Conservation (phyloP, 495 filamentous ascomycete genomes). For the Penicillium salamii region DNA sequence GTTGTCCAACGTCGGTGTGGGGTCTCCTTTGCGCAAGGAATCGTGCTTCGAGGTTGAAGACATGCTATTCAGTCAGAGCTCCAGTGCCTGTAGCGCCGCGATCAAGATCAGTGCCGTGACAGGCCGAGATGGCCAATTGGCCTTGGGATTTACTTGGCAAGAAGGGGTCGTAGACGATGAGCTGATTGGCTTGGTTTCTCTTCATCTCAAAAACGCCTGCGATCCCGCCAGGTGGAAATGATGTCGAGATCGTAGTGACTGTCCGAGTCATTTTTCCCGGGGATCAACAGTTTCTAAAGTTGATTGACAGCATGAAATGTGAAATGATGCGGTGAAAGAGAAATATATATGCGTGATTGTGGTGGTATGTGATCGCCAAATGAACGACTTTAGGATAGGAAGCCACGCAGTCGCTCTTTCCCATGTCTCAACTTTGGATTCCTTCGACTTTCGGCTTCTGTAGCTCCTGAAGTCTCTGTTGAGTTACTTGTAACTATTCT, state of each 20-base stretch:
- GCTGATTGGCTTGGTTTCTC: conserved; percentile 1
- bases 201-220: background rate
- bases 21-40: background rate
- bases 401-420: no score
- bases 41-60: conserved; percentile 1
- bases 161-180: conserved; percentile 1
- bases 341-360: no score
- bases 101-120: conserved; percentile 15
- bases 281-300: no score
- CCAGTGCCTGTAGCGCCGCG: conserved; percentile 10
- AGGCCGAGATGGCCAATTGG: conserved; percentile 7
- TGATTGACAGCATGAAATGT: no score
- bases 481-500: no score
- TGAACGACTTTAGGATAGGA: no score
- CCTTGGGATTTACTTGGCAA: conserved; percentile 10
- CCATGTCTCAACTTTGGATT: conserved; percentile 31
- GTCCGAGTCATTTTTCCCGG: no score
- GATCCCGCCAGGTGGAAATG: background rate
- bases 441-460: no score
- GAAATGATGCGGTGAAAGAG: no score
- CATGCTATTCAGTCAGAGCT: conserved; percentile 13
- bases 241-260: background rate
- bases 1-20: conserved; percentile 7
- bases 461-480: no score
- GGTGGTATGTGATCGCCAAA: no score